These are phyloP conservation scores for Parafenestella ontariensis DNA, from an alignment of 2,329 filamentous ascomycete genomes.

Conservation along the genomic window DNA sequence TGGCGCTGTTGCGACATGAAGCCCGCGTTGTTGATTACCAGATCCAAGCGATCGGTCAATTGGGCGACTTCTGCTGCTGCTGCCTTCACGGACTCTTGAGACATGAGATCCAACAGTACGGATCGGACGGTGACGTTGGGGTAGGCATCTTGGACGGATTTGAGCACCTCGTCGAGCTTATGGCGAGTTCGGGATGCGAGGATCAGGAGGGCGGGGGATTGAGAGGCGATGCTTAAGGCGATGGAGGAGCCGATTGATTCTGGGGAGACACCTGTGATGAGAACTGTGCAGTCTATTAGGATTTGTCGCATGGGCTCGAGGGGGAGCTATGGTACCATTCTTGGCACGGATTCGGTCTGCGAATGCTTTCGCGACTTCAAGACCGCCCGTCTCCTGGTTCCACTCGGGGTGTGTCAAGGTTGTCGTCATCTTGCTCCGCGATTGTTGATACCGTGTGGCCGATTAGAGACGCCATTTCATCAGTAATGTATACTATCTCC, in stretches of 20 bases:
- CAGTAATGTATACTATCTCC: background rate
- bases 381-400: constrained; percentile 39
- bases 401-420: constrained; percentile 47
- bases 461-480: background rate
- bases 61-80: constrained; percentile 43
- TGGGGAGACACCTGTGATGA: constrained; percentile 47
- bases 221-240: constrained; percentile 36
- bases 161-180: constrained; percentile 52
- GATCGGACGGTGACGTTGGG: constrained; percentile 33
- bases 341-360: constrained; percentile 34
- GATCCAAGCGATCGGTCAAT: constrained; percentile 46
- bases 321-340: constrained; percentile 19
- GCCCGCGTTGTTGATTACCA: constrained; percentile 57
- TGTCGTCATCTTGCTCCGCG: constrained; percentile 9
- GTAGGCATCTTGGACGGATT: constrained; percentile 40
- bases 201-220: constrained; percentile 35
- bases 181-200: constrained; percentile 52
- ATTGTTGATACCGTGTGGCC: background rate
- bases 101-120: constrained; percentile 49
- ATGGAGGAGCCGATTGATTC: constrained; percentile 42
- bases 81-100: constrained; percentile 43
- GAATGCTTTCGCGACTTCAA: constrained; percentile 42
- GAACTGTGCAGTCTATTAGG: no score
- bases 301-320: no score
- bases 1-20: constrained; percentile 40